Percentiles rank a stretch among this genome's conserved stretches.
Conservation (phyloP, 306 rosid species). For the Prunus dulcis region DNA sequence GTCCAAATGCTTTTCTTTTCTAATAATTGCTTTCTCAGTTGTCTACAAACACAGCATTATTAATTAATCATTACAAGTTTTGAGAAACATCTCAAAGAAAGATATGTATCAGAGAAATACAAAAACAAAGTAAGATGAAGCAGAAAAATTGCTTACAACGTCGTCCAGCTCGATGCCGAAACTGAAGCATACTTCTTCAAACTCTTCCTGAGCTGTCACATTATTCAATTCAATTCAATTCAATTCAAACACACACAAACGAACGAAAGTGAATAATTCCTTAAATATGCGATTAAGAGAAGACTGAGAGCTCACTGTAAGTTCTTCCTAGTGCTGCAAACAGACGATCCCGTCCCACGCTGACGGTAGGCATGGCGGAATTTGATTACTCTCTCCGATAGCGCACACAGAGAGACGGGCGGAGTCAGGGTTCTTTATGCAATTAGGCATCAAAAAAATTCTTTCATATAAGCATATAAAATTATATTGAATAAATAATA, state of each 20-base stretch:
- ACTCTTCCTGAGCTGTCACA: constrained; percentile 74
- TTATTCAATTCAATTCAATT: constrained; percentile 6
- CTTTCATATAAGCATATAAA: too few relatives aligned
- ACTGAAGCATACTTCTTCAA: constrained; percentile 82
- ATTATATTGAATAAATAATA: too few relatives aligned
- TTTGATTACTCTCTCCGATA: not conserved
- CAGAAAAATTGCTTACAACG: constrained; percentile 48
- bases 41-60: constrained; percentile 37
- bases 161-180: constrained; percentile 95
- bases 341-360: constrained; percentile 89
- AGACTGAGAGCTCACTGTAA: constrained; percentile 60
- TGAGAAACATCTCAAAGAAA: too few relatives aligned
- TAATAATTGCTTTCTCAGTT: constrained; percentile 77
- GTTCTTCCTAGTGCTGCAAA: constrained; percentile 62
- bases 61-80: not conserved
- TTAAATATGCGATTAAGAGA: not conserved
- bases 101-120: not conserved
- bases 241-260: not conserved
- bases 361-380: constrained; percentile 72
- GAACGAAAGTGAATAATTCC: not conserved
- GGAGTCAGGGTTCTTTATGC: too few relatives aligned
- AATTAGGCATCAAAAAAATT: too few relatives aligned
- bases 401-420: not conserved
- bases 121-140: not conserved
- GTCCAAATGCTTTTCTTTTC: constrained; percentile 79